Percentiles rank a stretch among this genome's conserved stretches.
Evolutionary conservation across 2,329 filamentous ascomycete genomes (phyloP).

Genomic region (Colletotrichum salicis): DNA sequence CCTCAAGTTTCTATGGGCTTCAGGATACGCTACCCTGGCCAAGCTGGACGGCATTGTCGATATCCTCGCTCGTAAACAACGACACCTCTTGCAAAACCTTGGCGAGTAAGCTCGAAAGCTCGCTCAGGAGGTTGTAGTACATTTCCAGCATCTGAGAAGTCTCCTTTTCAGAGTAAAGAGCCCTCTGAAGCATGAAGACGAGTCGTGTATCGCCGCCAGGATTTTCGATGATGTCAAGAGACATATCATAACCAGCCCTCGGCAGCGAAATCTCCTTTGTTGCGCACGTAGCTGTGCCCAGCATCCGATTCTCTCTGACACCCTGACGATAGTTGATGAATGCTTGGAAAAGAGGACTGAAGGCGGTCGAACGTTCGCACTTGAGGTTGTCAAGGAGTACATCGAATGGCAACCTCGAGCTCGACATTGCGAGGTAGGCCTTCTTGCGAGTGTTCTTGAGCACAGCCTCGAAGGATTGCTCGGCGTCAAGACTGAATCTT

Average conservation of each 20-base stretch:
- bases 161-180: neutral
- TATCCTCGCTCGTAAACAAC: too few relatives aligned
- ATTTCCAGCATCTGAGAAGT: neutral
- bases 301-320: slow-evolving; percentile 1
- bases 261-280: too few relatives aligned
- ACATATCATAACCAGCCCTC: neutral
- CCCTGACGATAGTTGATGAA: slow-evolving; percentile 47
- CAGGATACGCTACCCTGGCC: too few relatives aligned
- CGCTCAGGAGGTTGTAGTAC: too few relatives aligned
- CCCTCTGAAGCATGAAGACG: too few relatives aligned
- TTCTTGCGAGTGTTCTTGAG: neutral
- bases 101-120: too few relatives aligned
- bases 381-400: slow-evolving; percentile 56
- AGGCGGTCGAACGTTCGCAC: slow-evolving; percentile 48
- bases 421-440: slow-evolving; percentile 48
- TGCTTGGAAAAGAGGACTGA: slow-evolving; percentile 61
- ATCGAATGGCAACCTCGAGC: slow-evolving; percentile 61
- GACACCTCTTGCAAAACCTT: too few relatives aligned
- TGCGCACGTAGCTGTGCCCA: neutral
- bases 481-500: slow-evolving; percentile 43
- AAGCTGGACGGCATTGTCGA: too few relatives aligned
- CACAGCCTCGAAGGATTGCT: neutral
- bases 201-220: neutral
- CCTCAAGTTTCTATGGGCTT: too few relatives aligned
- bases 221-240: slow-evolving; percentile 1